phyloP scores from a whole-genome alignment of 1,284 basidiomycete genomes.

The Cystobasidium pallidum region DNA sequence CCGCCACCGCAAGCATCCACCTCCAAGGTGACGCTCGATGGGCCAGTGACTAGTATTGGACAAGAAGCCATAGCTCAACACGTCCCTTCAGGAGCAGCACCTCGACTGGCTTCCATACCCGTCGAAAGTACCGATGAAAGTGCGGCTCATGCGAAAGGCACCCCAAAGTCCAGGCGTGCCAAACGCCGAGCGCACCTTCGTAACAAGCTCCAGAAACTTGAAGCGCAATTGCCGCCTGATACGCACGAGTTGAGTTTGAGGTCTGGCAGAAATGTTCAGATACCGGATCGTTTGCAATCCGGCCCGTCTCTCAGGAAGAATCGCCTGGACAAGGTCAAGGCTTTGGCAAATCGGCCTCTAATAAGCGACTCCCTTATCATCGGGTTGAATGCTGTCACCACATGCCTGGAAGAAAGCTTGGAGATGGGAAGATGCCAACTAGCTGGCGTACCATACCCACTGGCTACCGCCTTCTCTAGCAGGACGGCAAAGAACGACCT shows the following conservation, averaged over 20 bases:
- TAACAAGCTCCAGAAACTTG: constrained; percentile 4
- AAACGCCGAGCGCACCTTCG: constrained; percentile 1
- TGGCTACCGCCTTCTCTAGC: neutral
- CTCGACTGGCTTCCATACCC: neutral
- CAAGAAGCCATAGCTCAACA: neutral
- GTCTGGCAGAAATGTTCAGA: constrained; percentile 26
- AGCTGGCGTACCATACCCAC: constrained; percentile 6
- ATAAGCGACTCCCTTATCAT: constrained; percentile 64
- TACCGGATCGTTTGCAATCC: constrained; percentile 22
- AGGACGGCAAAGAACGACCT: constrained; percentile 17
- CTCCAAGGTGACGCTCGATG: neutral
- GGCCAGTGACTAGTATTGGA: neutral
- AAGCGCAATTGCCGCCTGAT: neutral
- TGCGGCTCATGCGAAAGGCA: neutral
- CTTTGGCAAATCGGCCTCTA: constrained; percentile 54
- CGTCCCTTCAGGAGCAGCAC: neutral
- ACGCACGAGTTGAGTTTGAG: constrained; percentile 30
- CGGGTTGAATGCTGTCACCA: constrained; percentile 81
- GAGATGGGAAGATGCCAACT: constrained; percentile 55
- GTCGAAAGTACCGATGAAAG: neutral
- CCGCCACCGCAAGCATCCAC: constrained; percentile 16
- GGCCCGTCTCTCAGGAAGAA: neutral
- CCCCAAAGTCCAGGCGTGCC: constrained; percentile 14
- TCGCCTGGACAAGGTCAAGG: constrained; percentile 20
- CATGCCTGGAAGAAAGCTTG: constrained; percentile 68